Base-by-base conservation (phyloP, 805 yeast genomes). In the Schizosaccharomyces japonicus region DNA sequence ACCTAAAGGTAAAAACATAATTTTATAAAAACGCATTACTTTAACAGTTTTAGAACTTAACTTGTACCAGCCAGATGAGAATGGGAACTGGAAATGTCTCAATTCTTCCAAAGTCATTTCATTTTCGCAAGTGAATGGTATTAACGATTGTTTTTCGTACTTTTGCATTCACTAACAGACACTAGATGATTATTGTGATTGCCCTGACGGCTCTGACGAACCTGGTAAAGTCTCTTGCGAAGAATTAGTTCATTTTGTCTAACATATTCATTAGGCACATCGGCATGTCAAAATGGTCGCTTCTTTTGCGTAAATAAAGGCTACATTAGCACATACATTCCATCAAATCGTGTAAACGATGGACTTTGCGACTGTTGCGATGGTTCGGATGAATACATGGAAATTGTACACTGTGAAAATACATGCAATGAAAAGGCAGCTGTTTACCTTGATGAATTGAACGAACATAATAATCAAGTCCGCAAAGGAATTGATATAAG, bases 361-460 rank as follows among this genome's bases (percentile, higher is more conserved):
- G 95, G 95, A 0, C 75, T 78, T 2, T 90, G 98, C 63, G 98
- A 90, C 58, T 80, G 98, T 61, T 90, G 98, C 62, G 98, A 90
- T 62, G 96, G 98, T 6, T 71, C 83, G 1, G 98, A 90, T 61
- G 98, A 90, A 59, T 59, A 19, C 3, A 10, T 63, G 48, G 45
- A 13, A n/a, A 10, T 25, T 3, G 30, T 40, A 26, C n/a, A 34
- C 13, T 83, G 93, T 58, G 70, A 72, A 3, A 65, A 72, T 52
- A 65, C 61, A 33, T 80, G 90, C 57, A 56, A 55, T 1, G 69
- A 70, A 50, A 70, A 79, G 48, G 64, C 66, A 23, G 56, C 55
- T 0, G 19, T 15, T 5, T 34, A 34, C 19, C 69, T 63, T 47
- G 67, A 66, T 51, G 57, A 56, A 3, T 13, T 52, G 11, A 42